phyloP scores from a whole-genome alignment of 441 rosid species.

The Rhodomyrtus psidioides region DNA sequence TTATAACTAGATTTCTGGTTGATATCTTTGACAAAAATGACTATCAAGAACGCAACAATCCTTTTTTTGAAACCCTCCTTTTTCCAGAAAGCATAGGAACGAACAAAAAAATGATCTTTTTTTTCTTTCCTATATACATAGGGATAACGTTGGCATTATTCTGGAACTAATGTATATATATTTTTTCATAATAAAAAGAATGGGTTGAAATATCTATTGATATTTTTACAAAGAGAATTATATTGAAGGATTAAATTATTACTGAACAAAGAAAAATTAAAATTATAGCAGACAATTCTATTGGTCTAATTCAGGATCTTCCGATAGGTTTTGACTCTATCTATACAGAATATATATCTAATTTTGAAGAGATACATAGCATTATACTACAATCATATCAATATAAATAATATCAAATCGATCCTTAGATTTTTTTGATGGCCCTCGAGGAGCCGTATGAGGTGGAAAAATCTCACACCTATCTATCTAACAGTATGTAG shows the following conservation, averaged over 20 bases:
- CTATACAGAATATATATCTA: no score
- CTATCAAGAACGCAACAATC: not conserved
- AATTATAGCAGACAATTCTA: no score
- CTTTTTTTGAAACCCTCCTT: rapidly evolving
- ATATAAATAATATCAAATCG: no score
- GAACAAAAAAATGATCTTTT: not conserved
- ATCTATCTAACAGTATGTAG: not conserved
- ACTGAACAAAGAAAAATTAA: no score
- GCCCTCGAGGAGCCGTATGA: not conserved
- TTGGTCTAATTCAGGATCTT: no score
- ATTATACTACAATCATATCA: no score
- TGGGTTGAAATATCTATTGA: not conserved
- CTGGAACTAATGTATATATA: not conserved
- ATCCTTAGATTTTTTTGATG: no score
- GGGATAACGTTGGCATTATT: not conserved
- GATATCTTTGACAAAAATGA: not conserved
- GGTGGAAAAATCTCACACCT: not conserved
- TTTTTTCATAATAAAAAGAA: not conserved
- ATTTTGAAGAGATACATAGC: no score
- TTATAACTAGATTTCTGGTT: not conserved
- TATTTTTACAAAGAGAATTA: no score
- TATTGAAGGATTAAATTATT: no score
- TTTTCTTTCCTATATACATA: not conserved
- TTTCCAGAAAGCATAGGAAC: not conserved
- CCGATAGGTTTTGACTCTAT: no score